Evolutionary conservation across 148 eudicot genomes (phyloP), one percentile per base, ranked within the genome.

Genomic region (Vaccinium darrowii): DNA sequence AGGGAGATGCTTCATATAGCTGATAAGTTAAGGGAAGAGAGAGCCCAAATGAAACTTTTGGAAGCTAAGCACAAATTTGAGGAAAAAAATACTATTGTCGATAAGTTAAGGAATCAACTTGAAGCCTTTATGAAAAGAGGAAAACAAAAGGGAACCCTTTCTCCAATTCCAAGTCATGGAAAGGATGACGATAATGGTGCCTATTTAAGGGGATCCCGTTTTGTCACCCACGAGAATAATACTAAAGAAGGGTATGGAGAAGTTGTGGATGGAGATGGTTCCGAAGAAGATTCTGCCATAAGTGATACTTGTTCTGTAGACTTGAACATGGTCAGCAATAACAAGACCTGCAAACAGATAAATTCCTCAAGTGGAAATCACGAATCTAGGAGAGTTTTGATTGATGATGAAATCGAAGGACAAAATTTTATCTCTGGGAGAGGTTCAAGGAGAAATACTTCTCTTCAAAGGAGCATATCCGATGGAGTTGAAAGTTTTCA

Each of bases 281-380:
- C 56, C 81, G 94, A 91, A 76, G 96, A 89, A 71, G 90, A 86
- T 60, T 91, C 92, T 0, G 88, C 50, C 51, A 95, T 91, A 81
- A 92, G 95, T 84, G 99, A 94, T 86, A 93, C 91, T 87, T 93
- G 89, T 88, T 92, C 95, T 2, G 87, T 92, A 69, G 98, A 92
- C 60, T 81, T 93, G 76, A 92, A 90, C 84, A 83, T 81, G 84
- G 88, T 89, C 25, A 90, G 91, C 80, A 85, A 63, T 15, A 83
- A 81, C 76, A 91, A 83, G 84, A 90, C 84, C 80, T 83, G 85
- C 84, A 91, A 86, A 67, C 73, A 86, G 85, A 49, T 87, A 76
- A 82, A 65, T 69, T 78, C 85, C 3, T 83, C 89, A 69, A 54
- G 75, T 82, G 76, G 56, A 54, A 89, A 84, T 74, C 85, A 67